These are phyloP conservation scores for Xylaria venustula DNA, from an alignment of 495 filamentous ascomycete genomes.

Conservation along the genomic window DNA sequence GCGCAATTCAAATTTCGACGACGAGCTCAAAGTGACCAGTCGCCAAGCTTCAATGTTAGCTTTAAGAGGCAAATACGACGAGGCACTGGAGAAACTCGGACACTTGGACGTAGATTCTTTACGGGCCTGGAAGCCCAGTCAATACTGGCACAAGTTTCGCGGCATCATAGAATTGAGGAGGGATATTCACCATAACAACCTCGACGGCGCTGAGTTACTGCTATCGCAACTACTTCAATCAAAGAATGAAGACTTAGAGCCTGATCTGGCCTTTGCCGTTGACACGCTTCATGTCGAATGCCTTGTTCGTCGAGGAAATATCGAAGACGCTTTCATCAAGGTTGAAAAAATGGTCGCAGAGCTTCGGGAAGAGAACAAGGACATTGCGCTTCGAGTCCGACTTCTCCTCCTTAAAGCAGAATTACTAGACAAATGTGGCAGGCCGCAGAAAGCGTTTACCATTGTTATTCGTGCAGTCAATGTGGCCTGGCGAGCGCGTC, in stretches of 20 bases:
- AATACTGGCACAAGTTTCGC: constrained; percentile 74
- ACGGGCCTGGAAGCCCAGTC: constrained; percentile 73
- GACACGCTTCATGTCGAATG: constrained; percentile 70
- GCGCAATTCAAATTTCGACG: constrained; percentile 65
- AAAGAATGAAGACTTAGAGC: constrained; percentile 51
- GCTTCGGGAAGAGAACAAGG: constrained; percentile 67
- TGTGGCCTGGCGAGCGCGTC: constrained; percentile 67
- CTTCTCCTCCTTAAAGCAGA: constrained; percentile 75
- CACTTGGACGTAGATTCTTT: constrained; percentile 60
- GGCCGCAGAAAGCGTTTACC: constrained; percentile 79
- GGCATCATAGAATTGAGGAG: constrained; percentile 69
- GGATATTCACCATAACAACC: constrained; percentile 68
- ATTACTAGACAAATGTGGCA: constrained; percentile 67
- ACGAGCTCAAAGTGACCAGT: constrained; percentile 63
- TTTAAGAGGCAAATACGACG: constrained; percentile 65
- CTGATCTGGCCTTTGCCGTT: constrained; percentile 70
- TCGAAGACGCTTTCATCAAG: constrained; percentile 60
- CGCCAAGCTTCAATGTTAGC: constrained; percentile 47
- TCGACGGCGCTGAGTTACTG: constrained; percentile 64
- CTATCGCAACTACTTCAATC: constrained; percentile 58
- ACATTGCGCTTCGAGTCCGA: constrained; percentile 71
- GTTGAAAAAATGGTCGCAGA: constrained; percentile 66
- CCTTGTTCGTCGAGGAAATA: constrained; percentile 61
- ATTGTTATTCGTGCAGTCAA: constrained; percentile 76
- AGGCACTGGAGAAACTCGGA: constrained; percentile 66